phyloP scores from a whole-genome alignment of 2,329 filamentous ascomycete genomes.

The Fusarium sp. region DNA sequence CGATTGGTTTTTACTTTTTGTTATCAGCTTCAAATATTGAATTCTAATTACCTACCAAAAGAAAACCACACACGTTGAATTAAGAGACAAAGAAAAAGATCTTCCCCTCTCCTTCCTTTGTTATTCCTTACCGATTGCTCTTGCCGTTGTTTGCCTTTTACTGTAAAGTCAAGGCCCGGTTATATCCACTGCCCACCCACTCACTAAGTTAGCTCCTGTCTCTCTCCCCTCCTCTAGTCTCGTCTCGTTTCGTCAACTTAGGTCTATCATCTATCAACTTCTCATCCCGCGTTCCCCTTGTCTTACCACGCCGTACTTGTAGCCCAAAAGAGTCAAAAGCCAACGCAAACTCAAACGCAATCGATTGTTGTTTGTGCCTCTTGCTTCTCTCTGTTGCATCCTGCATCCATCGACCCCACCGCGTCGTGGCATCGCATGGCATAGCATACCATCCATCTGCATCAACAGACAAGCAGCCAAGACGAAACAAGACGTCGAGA shows the following conservation, averaged over 20 bases:
- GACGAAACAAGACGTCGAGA: slow-evolving; percentile 18
- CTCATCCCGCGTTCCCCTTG: slow-evolving; percentile 27
- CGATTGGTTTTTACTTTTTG: slow-evolving; percentile 28
- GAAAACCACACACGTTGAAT: slow-evolving; percentile 3
- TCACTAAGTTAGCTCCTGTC: slow-evolving; percentile 2
- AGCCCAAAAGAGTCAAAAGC: slow-evolving; percentile 27
- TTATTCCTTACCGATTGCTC: background rate
- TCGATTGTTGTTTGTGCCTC: slow-evolving; percentile 28
- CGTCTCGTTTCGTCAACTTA: background rate
- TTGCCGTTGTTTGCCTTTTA: slow-evolving; percentile 4
- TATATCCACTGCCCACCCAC: slow-evolving; percentile 18
- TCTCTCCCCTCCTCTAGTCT: slow-evolving; percentile 10
- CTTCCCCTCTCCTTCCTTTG: slow-evolving; percentile 13
- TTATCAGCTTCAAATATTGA: slow-evolving; percentile 29
- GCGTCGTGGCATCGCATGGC: slow-evolving; percentile 45
- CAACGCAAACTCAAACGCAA: slow-evolving; percentile 12
- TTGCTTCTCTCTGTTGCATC: slow-evolving; percentile 38
- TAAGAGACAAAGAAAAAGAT: slow-evolving; percentile 1
- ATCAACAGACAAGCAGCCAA: slow-evolving; percentile 30
- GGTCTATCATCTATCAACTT: slow-evolving; percentile 35
- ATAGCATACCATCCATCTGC: slow-evolving; percentile 15
- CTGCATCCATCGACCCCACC: slow-evolving; percentile 46
- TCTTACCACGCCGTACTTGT: slow-evolving; percentile 32
- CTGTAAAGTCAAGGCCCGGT: slow-evolving; percentile 9
- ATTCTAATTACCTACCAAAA: slow-evolving; percentile 17